Conservation (phyloP, 768 basidiomycete genomes). For the Xerocomus spinulosus region DNA sequence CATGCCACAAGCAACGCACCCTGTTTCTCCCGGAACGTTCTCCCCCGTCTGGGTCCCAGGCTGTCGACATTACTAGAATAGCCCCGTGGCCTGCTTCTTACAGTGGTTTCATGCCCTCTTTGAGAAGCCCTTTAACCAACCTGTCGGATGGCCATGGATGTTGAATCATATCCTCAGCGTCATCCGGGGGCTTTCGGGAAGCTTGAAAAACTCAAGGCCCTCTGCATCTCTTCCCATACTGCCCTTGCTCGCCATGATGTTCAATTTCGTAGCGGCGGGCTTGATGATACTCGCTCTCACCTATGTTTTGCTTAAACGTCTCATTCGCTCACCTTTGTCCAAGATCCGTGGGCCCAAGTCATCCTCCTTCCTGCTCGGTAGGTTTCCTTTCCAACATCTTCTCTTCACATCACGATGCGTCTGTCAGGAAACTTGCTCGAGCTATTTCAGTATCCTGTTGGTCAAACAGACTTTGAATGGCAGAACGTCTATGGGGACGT, state of each 20-base stretch:
- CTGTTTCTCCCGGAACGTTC: neutral
- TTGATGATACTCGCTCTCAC: slow-evolving; percentile 5
- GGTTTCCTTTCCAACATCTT: neutral
- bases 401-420: neutral
- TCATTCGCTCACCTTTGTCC: neutral
- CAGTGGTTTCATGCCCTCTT: neutral
- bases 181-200: slow-evolving; percentile 1
- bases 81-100: neutral
- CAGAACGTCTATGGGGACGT: slow-evolving; percentile 27
- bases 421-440: slow-evolving; percentile 14
- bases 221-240: neutral
- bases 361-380: neutral
- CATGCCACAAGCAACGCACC: neutral
- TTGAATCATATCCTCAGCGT: slow-evolving; percentile 1
- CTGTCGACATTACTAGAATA: too few relatives aligned
- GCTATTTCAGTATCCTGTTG: slow-evolving; percentile 22
- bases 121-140: neutral
- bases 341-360: slow-evolving; percentile 1
- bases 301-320: neutral
- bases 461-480: slow-evolving; percentile 27
- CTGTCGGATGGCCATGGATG: neutral
- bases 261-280: neutral
- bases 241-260: slow-evolving; percentile 7
- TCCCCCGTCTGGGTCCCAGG: too few relatives aligned
- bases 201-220: slow-evolving; percentile 1